Base-by-base conservation (phyloP, 352 stramenopile species). In the Aphanomyces astaci region DNA sequence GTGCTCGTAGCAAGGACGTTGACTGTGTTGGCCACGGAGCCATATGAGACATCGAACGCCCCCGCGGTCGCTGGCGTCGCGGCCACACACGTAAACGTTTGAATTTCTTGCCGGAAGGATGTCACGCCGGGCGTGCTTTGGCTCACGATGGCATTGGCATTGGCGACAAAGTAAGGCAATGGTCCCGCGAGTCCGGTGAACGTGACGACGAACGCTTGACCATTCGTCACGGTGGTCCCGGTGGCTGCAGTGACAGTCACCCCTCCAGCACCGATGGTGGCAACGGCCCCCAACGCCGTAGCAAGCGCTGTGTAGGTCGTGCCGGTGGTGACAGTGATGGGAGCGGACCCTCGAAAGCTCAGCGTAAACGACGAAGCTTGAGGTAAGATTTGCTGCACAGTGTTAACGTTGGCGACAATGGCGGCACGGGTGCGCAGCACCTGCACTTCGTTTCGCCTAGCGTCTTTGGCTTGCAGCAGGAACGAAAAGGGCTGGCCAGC, bases 391-490 rank as follows among this genome's bases (percentile, higher is more conserved):
- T 82, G 64, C 36, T 94, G 86, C 3, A 94, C 81, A 54, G 84
- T 83, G 28, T 72, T 60, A 15, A 81, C 70, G 0, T 74, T 72
- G 0, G 73, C 60, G 27, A 92, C 48, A 10, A 81, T 75, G 5
- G 90, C 80, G 0, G 82, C 86, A 1, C 80, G 75, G 2, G 89
- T 27, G 0, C 81, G 79, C 65, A 94, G 70, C 2, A 77, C 81
- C 51, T 94, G 86, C 22, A 89, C 40, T 54, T 91, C 86, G 0
- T 89, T 55, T 3, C 86, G 79, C 17, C 86, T 81, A 3, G 74
- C 75, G 66, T 98, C 96, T 62, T 96, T 96, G 13, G 97, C 76
- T 72, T 96, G 86, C 19, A 99, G 87, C 62, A 92, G 84, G 48
- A 98, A 96, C 19, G 63, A 71, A 11, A 84, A 71, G 15, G 71